A percentile compares a stretch with the other conserved stretches of the same genome.
Evolutionary conservation across 2,329 filamentous ascomycete species (phyloP).

Genomic region (Ceratocystis huliohia): DNA sequence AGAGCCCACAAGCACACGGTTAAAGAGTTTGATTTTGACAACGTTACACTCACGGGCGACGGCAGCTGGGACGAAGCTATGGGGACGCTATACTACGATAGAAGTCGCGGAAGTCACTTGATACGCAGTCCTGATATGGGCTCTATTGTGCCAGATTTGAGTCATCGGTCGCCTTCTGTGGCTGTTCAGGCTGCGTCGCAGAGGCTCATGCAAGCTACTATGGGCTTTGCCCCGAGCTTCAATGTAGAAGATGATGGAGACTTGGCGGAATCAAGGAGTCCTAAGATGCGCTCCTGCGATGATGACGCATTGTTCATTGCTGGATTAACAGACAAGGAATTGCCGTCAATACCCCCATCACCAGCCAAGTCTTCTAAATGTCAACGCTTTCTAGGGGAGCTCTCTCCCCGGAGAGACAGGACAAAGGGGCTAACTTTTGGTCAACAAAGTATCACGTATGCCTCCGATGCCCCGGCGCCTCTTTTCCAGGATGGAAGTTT

Average conservation of each 20-base stretch:
- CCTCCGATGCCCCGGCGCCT: background rate
- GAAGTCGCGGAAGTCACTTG: slow-evolving; percentile 30
- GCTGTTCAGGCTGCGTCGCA: slow-evolving; percentile 42
- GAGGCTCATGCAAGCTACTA: slow-evolving; percentile 35
- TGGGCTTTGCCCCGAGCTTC: slow-evolving; percentile 22
- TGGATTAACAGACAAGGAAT: slow-evolving; percentile 37
- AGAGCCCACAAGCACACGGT: slow-evolving; percentile 53
- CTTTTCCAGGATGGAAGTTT: background rate
- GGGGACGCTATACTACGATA: slow-evolving; percentile 47
- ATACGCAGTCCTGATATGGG: slow-evolving; percentile 24
- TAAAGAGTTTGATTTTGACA: slow-evolving; percentile 67
- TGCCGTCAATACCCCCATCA: slow-evolving; percentile 28
- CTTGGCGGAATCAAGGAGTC: background rate
- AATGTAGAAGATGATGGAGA: background rate
- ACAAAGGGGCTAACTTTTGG: background rate
- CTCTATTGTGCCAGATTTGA: slow-evolving; percentile 3
- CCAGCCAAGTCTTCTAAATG: slow-evolving; percentile 18
- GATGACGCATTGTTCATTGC: slow-evolving; percentile 30
- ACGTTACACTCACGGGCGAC: slow-evolving; percentile 52
- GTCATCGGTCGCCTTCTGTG: slow-evolving; percentile 33
- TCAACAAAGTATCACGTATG: background rate
- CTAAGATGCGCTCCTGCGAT: slow-evolving; percentile 20
- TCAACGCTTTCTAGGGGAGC: background rate
- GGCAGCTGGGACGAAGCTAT: slow-evolving; percentile 75
- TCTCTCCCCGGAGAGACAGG: background rate